Conservation (phyloP, 768 basidiomycete species). For the Filobasidium wieringae region DNA sequence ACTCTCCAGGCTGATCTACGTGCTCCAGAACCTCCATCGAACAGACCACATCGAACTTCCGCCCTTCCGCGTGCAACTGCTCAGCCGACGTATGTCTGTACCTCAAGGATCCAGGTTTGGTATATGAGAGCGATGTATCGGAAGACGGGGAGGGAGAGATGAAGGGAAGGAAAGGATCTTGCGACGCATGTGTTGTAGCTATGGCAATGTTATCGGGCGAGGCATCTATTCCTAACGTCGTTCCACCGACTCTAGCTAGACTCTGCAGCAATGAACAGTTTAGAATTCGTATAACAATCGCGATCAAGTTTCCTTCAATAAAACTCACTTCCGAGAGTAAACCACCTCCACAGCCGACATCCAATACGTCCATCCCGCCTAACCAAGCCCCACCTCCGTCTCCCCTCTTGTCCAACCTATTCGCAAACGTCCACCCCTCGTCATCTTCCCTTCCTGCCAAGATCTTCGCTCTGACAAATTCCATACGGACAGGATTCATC, state of each 20-base stretch:
- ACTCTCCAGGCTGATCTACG: conserved; percentile 78
- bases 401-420: conserved; percentile 17
- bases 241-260: conserved; percentile 72
- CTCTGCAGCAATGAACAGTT: conserved; percentile 45
- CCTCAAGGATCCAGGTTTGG: conserved; percentile 41
- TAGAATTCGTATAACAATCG: not conserved
- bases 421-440: conserved; percentile 29
- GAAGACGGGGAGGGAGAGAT: conserved; percentile 21
- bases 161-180: conserved; percentile 53
- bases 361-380: conserved; percentile 59
- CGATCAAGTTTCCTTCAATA: not conserved
- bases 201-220: conserved; percentile 75
- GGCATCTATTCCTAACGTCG: conserved; percentile 85
- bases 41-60: conserved; percentile 80
- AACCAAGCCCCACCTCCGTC: conserved; percentile 41
- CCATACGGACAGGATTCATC: conserved; percentile 86
- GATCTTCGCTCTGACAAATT: conserved; percentile 52
- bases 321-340: conserved; percentile 66
- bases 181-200: conserved; percentile 66
- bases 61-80: conserved; percentile 49
- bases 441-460: conserved; percentile 13
- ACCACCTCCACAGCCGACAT: conserved; percentile 93
- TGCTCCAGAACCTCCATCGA: conserved; percentile 98
- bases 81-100: conserved; percentile 71
- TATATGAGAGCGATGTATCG: conserved; percentile 5